Percentiles rank a stretch among this genome's conserved stretches.
Conservation (phyloP, 2,329 filamentous ascomycete species). For the Didymella keratinophila region DNA sequence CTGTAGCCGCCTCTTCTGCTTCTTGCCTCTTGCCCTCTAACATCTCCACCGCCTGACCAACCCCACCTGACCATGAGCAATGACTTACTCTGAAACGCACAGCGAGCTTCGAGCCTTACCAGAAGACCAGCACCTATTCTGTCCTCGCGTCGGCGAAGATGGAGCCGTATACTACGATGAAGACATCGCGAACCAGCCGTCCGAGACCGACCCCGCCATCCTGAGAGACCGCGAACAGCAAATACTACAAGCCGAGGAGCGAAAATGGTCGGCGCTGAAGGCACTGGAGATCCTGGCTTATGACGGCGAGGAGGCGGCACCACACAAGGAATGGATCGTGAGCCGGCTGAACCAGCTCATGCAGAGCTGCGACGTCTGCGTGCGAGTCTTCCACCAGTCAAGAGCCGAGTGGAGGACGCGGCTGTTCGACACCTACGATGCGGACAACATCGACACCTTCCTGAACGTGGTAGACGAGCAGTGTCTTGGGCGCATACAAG, state of each 20-base stretch:
- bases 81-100: slow-evolving; percentile 32
- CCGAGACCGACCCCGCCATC: slow-evolving; percentile 40
- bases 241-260: slow-evolving; percentile 50
- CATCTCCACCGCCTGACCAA: background rate
- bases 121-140: slow-evolving; percentile 57
- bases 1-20: background rate
- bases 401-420: slow-evolving; percentile 51
- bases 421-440: slow-evolving; percentile 55
- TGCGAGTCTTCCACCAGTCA: slow-evolving; percentile 58
- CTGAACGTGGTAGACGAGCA: slow-evolving; percentile 56
- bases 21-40: background rate
- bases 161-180: slow-evolving; percentile 54
- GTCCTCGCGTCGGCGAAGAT: slow-evolving; percentile 53
- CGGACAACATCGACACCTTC: slow-evolving; percentile 55
- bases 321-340: slow-evolving; percentile 53
- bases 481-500: slow-evolving; percentile 55
- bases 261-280: slow-evolving; percentile 53
- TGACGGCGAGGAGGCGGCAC: slow-evolving; percentile 56
- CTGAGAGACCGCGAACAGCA: slow-evolving; percentile 41
- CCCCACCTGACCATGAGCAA: slow-evolving; percentile 16
- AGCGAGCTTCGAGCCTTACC: slow-evolving; percentile 51
- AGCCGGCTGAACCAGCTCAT: slow-evolving; percentile 53
- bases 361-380: slow-evolving; percentile 58
- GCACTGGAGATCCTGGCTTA: slow-evolving; percentile 58
- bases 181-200: slow-evolving; percentile 47